These are phyloP conservation scores for Leccinellum luteum DNA, from an alignment of 768 basidiomycete genomes.

Conservation along the genomic window DNA sequence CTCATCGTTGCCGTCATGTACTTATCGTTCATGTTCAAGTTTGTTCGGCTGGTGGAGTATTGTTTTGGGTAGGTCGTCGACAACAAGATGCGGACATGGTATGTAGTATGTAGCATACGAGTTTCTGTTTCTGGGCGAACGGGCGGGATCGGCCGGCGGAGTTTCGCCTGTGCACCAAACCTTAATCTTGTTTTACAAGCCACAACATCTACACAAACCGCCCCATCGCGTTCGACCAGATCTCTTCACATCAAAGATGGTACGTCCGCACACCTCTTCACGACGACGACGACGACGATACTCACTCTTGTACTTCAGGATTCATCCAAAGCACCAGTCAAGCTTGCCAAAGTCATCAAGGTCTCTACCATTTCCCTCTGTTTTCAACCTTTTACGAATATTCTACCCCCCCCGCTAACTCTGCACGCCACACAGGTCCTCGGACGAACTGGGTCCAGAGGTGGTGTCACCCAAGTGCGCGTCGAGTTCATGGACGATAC, in stretches of 20 bases:
- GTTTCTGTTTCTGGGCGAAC: no score
- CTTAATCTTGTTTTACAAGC: constrained; percentile 20
- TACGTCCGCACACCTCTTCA: constrained; percentile 4
- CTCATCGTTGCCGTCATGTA: no score
- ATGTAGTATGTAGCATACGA: no score
- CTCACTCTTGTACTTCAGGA: constrained; percentile 44
- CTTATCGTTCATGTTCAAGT: no score
- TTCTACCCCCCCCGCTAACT: neutral
- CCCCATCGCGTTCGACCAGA: neutral
- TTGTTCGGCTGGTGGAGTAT: no score
- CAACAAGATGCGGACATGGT: no score
- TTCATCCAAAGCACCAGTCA: constrained; percentile 88
- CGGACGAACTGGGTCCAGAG: constrained; percentile 97
- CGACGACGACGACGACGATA: neutral
- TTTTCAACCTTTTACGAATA: neutral
- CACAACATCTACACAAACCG: constrained; percentile 12
- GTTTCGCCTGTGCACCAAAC: constrained; percentile 12
- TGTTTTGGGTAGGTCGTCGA: no score
- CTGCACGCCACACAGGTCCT: constrained; percentile 55
- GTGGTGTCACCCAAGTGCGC: constrained; percentile 98
- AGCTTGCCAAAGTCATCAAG: constrained; percentile 98
- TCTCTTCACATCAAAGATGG: constrained; percentile 19
- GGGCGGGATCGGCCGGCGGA: constrained; percentile 12
- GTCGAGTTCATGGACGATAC: constrained; percentile 99
- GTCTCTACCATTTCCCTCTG: constrained; percentile 36